Evolutionary conservation across 768 basidiomycete genomes (phyloP).

Genomic region (Tulasnella sp.): DNA sequence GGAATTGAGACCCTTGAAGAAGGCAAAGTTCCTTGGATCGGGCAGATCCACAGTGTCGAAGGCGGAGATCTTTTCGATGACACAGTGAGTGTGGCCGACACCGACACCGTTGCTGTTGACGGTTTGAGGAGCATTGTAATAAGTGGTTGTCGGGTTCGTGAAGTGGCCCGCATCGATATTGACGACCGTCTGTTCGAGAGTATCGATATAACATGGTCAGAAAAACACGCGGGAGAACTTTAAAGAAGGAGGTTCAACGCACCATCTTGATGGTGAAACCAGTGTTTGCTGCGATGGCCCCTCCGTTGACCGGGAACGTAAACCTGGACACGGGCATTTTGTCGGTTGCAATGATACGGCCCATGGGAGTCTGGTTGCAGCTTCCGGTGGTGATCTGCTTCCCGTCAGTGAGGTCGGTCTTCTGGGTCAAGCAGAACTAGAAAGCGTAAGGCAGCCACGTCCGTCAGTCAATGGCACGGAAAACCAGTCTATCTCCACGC

Average conservation of each 20-base stretch:
- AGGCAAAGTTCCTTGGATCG: conserved; percentile 46
- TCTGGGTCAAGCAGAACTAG: not conserved
- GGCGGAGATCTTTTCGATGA: conserved; percentile 41
- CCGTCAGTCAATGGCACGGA: not conserved
- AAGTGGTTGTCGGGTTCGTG: conserved; percentile 46
- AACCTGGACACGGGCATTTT: conserved; percentile 36
- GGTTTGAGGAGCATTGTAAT: conserved; percentile 52
- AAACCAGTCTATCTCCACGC: conserved; percentile 38
- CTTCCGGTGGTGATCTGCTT: conserved; percentile 45
- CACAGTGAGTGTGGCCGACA: conserved; percentile 52
- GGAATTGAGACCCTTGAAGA: conserved; percentile 46
- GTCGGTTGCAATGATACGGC: conserved; percentile 42
- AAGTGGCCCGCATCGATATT: conserved; percentile 45
- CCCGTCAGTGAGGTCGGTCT: conserved; percentile 45
- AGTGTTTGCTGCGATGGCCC: conserved; percentile 39
- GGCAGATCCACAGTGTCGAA: conserved; percentile 42
- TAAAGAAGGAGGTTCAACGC: not conserved
- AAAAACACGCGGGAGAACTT: too few species aligned
- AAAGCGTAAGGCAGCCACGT: not conserved
- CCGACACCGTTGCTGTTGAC: conserved; percentile 45
- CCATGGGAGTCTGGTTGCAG: conserved; percentile 54
- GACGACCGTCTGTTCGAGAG: conserved; percentile 28
- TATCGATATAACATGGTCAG: too few species aligned
- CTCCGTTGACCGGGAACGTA: conserved; percentile 31
- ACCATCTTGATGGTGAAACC: conserved; percentile 47